Percentiles rank a stretch among this genome's conserved stretches.
Conservation (phyloP, 306 rosid species). For the Geum urbanum region DNA sequence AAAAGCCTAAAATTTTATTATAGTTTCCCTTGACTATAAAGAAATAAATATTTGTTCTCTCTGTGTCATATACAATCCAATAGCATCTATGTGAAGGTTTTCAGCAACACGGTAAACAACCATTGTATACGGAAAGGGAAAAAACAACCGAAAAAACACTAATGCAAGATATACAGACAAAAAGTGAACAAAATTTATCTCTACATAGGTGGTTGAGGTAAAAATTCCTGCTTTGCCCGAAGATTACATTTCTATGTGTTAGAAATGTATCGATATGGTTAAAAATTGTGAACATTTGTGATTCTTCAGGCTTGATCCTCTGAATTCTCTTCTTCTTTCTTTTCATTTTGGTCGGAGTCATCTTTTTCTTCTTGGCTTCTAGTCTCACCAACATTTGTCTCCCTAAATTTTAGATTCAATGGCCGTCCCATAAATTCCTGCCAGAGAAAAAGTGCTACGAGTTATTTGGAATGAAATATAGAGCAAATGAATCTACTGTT, state of each 20-base stretch:
- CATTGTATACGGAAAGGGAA: background rate
- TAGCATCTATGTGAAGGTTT: constrained; percentile 4
- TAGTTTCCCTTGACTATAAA: constrained; percentile 5
- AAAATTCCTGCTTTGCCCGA: constrained; percentile 31
- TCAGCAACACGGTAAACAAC: constrained; percentile 1
- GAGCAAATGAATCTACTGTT: background rate
- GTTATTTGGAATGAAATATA: background rate
- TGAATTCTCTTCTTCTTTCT: constrained; percentile 6
- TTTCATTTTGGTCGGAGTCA: background rate
- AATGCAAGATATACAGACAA: constrained; percentile 27
- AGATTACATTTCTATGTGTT: constrained; percentile 21
- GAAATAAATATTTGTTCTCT: background rate
- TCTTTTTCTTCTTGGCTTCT: constrained; percentile 42
- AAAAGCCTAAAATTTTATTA: background rate
- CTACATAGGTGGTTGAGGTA: constrained; percentile 26
- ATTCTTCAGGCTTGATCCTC: constrained; percentile 24
- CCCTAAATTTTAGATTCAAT: constrained; percentile 63
- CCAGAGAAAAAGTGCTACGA: constrained; percentile 10
- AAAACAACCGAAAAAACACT: constrained; percentile 11
- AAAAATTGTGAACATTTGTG: constrained; percentile 21
- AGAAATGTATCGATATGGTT: constrained; percentile 20
- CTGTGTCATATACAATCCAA: background rate
- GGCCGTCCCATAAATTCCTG: constrained; percentile 86
- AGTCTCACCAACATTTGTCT: constrained; percentile 43
- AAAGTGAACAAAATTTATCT: constrained; percentile 20